phyloP scores from a whole-genome alignment of 495 filamentous ascomycete genomes.

The Tirmania nivea region DNA sequence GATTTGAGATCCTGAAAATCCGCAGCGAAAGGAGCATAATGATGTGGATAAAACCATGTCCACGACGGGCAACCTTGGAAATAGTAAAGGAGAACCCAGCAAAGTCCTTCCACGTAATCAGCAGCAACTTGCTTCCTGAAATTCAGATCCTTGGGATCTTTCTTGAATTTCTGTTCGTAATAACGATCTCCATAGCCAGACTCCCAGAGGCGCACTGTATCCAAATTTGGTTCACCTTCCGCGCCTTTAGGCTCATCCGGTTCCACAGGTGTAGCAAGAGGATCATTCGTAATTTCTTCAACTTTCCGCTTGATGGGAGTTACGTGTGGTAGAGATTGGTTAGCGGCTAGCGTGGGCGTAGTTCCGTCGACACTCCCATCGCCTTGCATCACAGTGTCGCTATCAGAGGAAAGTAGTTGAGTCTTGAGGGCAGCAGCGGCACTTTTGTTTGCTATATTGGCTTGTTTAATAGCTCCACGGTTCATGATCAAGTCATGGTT shows the following conservation, averaged over 20 bases:
- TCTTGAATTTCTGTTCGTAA: constrained; percentile 93
- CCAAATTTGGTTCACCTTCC: constrained; percentile 40
- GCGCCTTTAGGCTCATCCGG: constrained; percentile 9
- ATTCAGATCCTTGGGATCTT: constrained; percentile 53
- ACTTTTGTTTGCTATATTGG: constrained; percentile 79
- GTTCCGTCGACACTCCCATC: not conserved
- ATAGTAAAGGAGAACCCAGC: constrained; percentile 95
- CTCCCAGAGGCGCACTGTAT: constrained; percentile 89
- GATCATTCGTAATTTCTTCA: not conserved
- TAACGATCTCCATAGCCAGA: constrained; percentile 86
- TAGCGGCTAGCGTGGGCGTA: not conserved
- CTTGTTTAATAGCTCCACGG: constrained; percentile 46
- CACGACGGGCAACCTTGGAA: constrained; percentile 95
- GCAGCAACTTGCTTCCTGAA: constrained; percentile 84
- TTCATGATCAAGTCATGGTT: constrained; percentile 84
- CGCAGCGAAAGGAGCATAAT: constrained; percentile 92
- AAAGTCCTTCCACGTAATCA: constrained; percentile 87
- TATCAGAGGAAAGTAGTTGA: constrained; percentile 37
- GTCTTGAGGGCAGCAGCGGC: constrained; percentile 77
- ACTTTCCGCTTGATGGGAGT: constrained; percentile 33
- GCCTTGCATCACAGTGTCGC: not conserved
- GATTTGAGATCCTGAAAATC: constrained; percentile 75
- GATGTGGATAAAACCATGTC: constrained; percentile 98
- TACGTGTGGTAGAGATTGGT: not conserved
- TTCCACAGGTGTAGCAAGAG: not conserved